A percentile compares a stretch with the other conserved stretches of the same genome.
These are phyloP conservation scores for Hypholoma sublateritium DNA, from an alignment of 768 basidiomycete genomes.

Conservation along the genomic window DNA sequence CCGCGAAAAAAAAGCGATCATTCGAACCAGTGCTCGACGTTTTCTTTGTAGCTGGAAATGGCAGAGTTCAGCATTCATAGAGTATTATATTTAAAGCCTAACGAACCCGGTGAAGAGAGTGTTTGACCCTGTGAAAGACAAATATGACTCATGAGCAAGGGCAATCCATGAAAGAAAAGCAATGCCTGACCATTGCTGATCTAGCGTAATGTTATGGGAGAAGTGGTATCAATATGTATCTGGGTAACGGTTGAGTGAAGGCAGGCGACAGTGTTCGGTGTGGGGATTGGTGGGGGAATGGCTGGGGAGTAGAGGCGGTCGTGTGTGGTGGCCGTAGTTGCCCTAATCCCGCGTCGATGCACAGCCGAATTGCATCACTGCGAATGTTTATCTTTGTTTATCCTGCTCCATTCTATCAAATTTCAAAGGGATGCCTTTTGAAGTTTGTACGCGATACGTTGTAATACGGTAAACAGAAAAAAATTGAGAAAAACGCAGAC, in stretches of 20 bases:
- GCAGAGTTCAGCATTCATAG: slow-evolving; percentile 11
- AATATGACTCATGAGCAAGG: slow-evolving; percentile 3
- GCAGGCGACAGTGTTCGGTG: slow-evolving; percentile 11
- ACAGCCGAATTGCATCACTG: slow-evolving; percentile 24
- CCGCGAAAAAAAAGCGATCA: slow-evolving; percentile 68
- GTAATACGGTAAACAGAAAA: no score
- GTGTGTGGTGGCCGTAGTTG: slow-evolving; percentile 28
- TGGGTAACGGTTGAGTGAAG: slow-evolving; percentile 8
- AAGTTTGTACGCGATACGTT: not conserved
- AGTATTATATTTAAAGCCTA: not conserved
- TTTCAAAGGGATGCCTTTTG: not conserved
- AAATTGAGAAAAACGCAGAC: no score
- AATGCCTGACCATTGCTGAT: slow-evolving; percentile 33
- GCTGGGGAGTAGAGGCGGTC: slow-evolving; percentile 30
- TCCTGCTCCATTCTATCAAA: slow-evolving; percentile 13
- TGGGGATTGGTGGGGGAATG: slow-evolving; percentile 15
- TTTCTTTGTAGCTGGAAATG: slow-evolving; percentile 73
- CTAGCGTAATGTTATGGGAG: not conserved
- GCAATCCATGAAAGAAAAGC: slow-evolving; percentile 6
- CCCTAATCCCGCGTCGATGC: slow-evolving; percentile 22
- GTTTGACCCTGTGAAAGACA: slow-evolving; percentile 71
- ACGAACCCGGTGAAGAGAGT: slow-evolving; percentile 75
- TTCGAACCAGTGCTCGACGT: slow-evolving; percentile 71
- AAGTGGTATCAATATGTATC: not conserved
- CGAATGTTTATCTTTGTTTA: slow-evolving; percentile 30